These are phyloP conservation scores for Spongospora subterranea DNA, from an alignment of 208 protist genomes.

Conservation along the genomic window DNA sequence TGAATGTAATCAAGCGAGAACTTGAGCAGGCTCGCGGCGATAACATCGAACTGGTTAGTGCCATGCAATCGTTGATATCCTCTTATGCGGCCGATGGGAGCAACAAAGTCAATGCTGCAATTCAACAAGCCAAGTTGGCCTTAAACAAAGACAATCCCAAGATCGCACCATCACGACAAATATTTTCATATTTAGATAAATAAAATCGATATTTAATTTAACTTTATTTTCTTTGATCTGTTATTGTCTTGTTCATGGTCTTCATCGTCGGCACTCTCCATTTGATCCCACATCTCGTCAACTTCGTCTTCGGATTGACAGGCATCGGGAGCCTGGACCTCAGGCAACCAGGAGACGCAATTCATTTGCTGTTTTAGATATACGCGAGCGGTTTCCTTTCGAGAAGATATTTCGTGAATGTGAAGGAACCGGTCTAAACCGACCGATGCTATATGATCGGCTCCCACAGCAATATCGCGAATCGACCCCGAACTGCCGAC, in stretches of 20 bases:
- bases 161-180: neutral
- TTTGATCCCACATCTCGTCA: conserved; percentile 29
- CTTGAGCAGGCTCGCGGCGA: conserved; percentile 27
- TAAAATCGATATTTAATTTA: conserved; percentile 1
- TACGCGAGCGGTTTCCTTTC: neutral
- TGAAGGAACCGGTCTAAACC: conserved; percentile 10
- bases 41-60: neutral
- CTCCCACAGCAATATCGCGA: neutral
- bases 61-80: conserved; percentile 24
- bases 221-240: neutral
- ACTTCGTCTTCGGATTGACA: neutral
- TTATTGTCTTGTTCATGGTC: conserved; percentile 2
- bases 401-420: neutral
- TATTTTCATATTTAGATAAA: neutral
- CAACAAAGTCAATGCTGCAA: neutral
- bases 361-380: conserved; percentile 26
- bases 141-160: no score
- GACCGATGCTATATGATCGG: neutral
- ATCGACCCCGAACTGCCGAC: neutral
- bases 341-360: neutral
- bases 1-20: neutral
- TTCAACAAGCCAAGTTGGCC: neutral
- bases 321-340: neutral
- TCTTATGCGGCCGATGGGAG: conserved; percentile 1
- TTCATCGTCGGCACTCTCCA: conserved; percentile 44